A percentile compares a stretch with the other conserved stretches of the same genome.
phyloP scores from a whole-genome alignment of 768 basidiomycete genomes.

The Clitopilus passeckerianus region DNA sequence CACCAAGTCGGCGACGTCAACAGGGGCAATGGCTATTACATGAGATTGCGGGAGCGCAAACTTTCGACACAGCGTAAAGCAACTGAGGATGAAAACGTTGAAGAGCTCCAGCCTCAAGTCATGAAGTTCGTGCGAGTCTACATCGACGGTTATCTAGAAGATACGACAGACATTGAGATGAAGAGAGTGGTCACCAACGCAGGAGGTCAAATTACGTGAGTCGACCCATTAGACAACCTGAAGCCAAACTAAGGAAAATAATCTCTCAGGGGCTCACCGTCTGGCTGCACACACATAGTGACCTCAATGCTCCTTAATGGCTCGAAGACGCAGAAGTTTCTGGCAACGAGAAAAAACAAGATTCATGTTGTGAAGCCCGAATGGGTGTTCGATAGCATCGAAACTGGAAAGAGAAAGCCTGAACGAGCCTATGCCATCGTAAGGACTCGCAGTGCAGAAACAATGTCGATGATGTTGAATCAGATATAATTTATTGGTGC shows the following conservation, averaged over 20 bases:
- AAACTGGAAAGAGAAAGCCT: constrained; percentile 48
- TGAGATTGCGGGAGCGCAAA: constrained; percentile 41
- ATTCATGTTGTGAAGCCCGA: constrained; percentile 68
- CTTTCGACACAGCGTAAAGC: constrained; percentile 25
- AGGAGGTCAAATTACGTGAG: constrained; percentile 65
- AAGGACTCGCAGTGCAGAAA: constrained; percentile 29
- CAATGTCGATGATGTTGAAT: constrained; percentile 31
- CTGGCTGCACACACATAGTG: constrained; percentile 73
- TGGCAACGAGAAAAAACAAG: constrained; percentile 45
- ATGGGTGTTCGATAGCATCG: constrained; percentile 70
- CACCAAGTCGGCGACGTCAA: constrained; percentile 59
- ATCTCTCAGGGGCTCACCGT: constrained; percentile 41
- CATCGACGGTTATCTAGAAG: constrained; percentile 63
- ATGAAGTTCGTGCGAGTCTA: constrained; percentile 52
- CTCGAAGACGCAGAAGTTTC: constrained; percentile 62
- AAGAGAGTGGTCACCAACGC: constrained; percentile 60
- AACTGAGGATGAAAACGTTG: constrained; percentile 14
- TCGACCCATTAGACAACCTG: constrained; percentile 1
- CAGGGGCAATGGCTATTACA: constrained; percentile 28
- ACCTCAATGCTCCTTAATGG: constrained; percentile 69
- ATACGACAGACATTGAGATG: constrained; percentile 79
- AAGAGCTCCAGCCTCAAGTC: constrained; percentile 15
- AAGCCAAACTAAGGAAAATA: not conserved
- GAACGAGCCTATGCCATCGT: constrained; percentile 58
- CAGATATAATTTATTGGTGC: constrained; percentile 3